phyloP scores from a whole-genome alignment of 257 asterid species.

The Petrea volubilis region DNA sequence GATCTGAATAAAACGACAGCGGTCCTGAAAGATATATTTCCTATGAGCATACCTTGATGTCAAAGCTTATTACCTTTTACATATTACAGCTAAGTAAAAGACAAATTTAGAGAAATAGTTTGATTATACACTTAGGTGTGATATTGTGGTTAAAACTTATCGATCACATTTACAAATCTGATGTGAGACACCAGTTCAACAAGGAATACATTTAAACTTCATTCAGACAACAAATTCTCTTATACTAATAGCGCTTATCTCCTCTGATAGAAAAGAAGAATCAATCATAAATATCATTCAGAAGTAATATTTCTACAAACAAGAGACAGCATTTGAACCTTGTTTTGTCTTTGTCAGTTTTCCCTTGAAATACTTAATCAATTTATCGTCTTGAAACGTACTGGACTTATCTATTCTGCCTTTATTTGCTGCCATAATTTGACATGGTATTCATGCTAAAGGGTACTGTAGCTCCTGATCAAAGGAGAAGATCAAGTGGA shows the following conservation, averaged over 20 bases:
- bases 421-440: neutral
- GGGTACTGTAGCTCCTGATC: neutral
- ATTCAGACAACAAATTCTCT: neutral
- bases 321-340: neutral
- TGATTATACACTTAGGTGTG: neutral
- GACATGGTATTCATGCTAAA: neutral
- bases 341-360: neutral
- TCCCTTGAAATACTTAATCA: neutral
- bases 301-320: neutral
- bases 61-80: neutral
- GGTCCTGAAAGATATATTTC: neutral
- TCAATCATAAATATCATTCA: neutral
- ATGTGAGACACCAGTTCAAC: neutral
- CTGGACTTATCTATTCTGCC: neutral
- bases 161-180: neutral
- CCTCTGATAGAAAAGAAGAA: neutral
- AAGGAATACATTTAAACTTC: neutral
- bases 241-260: neutral
- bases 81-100: neutral
- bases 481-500: neutral
- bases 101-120: neutral
- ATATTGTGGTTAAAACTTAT: neutral
- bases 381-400: neutral
- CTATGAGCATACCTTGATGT: neutral
- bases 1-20: neutral